Conservation (phyloP, 345 rosid genomes). For the Gossypium stocksii region DNA sequence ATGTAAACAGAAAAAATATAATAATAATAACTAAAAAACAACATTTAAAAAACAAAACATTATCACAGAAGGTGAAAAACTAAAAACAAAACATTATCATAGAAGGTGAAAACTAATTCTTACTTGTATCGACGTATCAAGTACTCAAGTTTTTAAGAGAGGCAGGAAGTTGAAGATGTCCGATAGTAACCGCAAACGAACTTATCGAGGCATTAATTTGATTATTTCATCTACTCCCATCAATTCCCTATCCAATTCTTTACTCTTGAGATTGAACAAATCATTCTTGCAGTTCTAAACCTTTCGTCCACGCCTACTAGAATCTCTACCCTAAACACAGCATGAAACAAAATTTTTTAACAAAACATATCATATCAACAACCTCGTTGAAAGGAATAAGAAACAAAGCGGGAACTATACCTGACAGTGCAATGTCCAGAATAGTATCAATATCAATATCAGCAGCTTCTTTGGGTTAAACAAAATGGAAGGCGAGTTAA, state of each 20-base stretch:
- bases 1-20: no score
- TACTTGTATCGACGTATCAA: slow-evolving; percentile 90
- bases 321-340: slow-evolving; percentile 68
- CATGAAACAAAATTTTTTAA: neutral
- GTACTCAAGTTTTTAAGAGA: slow-evolving; percentile 76
- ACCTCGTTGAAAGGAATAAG: neutral
- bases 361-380: neutral
- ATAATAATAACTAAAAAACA: no score
- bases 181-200: slow-evolving; percentile 65
- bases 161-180: slow-evolving; percentile 58
- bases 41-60: neutral
- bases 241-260: slow-evolving; percentile 76
- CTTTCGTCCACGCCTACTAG: slow-evolving; percentile 59
- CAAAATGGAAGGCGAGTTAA: slow-evolving; percentile 53
- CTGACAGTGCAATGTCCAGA: slow-evolving; percentile 51
- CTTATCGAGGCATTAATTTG: slow-evolving; percentile 49
- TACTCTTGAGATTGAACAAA: slow-evolving; percentile 71
- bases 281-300: slow-evolving; percentile 52
- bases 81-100: neutral
- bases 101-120: slow-evolving; percentile 5
- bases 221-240: slow-evolving; percentile 56
- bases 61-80: neutral
- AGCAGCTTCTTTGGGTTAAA: slow-evolving; percentile 55
- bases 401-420: slow-evolving; percentile 21
- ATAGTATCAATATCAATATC: slow-evolving; percentile 74